These are phyloP conservation scores for Xylariaceae sp. DNA, from an alignment of 2,329 filamentous ascomycete genomes.

Conservation along the genomic window DNA sequence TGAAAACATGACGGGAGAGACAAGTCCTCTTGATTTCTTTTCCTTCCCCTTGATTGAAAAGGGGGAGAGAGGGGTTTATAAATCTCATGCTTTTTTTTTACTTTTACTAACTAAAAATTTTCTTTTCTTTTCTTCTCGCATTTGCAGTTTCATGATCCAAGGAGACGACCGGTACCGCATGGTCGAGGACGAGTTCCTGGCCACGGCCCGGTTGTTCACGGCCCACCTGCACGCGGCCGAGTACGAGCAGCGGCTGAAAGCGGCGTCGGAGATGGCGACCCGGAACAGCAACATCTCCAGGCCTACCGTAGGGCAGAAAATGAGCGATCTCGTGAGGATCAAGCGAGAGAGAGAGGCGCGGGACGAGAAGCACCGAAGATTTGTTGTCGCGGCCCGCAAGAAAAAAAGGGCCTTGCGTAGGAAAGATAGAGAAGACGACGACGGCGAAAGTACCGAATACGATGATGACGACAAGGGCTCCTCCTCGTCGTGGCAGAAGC, in stretches of 20 bases:
- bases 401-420: no score
- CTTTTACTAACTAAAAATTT: no score
- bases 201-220: slow-evolving; percentile 64
- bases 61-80: no score
- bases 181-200: slow-evolving; percentile 76
- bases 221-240: slow-evolving; percentile 72
- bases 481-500: slow-evolving; percentile 29
- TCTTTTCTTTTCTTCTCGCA: no score
- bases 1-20: no score
- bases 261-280: slow-evolving; percentile 49
- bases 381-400: no score
- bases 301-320: slow-evolving; percentile 42
- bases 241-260: slow-evolving; percentile 64
- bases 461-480: slow-evolving; percentile 22
- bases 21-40: no score
- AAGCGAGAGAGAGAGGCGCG: slow-evolving; percentile 34
- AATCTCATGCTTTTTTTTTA: no score
- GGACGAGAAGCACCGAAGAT: no score
- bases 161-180: slow-evolving; percentile 72
- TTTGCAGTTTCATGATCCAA: slow-evolving; percentile 55
- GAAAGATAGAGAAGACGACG: slow-evolving; percentile 11
- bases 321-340: slow-evolving; percentile 32
- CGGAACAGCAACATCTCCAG: slow-evolving; percentile 47
- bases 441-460: slow-evolving; percentile 22
- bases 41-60: no score